Conservation (phyloP, 2,329 filamentous ascomycete genomes). For the Penicillium corylophilum region DNA sequence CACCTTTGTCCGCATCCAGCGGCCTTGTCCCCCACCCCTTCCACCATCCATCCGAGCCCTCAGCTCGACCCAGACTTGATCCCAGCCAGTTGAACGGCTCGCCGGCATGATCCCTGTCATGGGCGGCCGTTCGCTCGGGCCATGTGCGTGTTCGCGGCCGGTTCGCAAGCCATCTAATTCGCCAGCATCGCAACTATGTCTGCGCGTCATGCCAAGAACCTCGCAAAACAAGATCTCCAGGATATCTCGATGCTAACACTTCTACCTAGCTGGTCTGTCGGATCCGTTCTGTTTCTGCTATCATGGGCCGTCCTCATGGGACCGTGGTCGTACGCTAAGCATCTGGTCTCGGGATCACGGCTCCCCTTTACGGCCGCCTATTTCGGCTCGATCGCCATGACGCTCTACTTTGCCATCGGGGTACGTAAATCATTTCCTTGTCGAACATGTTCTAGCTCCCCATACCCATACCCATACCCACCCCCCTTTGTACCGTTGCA, state of each 20-base stretch:
- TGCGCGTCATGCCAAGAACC: constrained; percentile 25
- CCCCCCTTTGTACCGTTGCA: constrained; percentile 10
- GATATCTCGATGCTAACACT: constrained; percentile 24
- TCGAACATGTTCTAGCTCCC: constrained; percentile 11
- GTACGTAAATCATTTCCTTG: constrained; percentile 57
- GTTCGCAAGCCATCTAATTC: constrained; percentile 11
- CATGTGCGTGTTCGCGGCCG: constrained; percentile 19
- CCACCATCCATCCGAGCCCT: constrained; percentile 18
- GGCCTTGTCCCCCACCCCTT: background rate
- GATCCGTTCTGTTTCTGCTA: constrained; percentile 81
- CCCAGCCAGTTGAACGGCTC: constrained; percentile 14
- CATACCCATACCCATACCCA: constrained; percentile 7
- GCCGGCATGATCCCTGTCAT: constrained; percentile 25
- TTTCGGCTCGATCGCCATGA: constrained; percentile 87
- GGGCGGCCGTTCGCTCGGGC: constrained; percentile 16
- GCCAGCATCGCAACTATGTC: constrained; percentile 11
- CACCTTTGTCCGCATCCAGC: constrained; percentile 5
- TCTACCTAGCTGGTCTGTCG: constrained; percentile 80
- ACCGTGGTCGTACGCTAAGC: constrained; percentile 75
- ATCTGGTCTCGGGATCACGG: constrained; percentile 79
- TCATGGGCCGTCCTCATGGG: constrained; percentile 97
- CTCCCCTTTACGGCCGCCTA: constrained; percentile 92
- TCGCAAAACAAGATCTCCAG: constrained; percentile 5
- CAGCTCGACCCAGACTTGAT: background rate
- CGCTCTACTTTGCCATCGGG: constrained; percentile 86